Evolutionary conservation across 768 basidiomycete species (phyloP).

Genomic region (Cystoderma amianthinum): DNA sequence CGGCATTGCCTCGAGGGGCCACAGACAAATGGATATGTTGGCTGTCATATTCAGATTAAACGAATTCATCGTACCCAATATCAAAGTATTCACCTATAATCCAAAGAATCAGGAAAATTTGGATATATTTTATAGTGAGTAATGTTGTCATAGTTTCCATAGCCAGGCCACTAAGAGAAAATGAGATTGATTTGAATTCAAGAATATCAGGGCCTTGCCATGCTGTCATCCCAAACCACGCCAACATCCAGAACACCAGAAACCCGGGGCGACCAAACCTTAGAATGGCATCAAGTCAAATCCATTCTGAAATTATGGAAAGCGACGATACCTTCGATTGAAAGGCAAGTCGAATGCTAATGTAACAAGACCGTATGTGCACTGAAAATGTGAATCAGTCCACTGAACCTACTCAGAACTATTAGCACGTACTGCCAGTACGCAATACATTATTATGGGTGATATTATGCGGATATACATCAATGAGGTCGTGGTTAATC

Average conservation of each 20-base stretch:
- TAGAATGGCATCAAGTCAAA: not conserved
- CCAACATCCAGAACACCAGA: constrained; percentile 1
- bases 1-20: constrained; percentile 55
- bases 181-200: not conserved
- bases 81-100: constrained; percentile 44
- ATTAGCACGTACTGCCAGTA: not conserved
- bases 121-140: constrained; percentile 47
- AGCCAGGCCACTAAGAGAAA: constrained; percentile 44
- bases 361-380: not conserved
- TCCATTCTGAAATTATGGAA: not conserved
- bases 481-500: not conserved
- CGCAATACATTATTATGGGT: not conserved
- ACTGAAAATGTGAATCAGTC: not conserved
- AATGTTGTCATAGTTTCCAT: constrained; percentile 56
- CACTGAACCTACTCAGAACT: not conserved
- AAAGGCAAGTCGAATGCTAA: not conserved
- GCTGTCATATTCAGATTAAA: constrained; percentile 19
- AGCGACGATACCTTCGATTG: not conserved
- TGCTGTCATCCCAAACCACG: constrained; percentile 2
- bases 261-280: constrained; percentile 1
- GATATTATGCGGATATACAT: not conserved
- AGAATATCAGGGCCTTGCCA: not conserved
- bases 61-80: not conserved
- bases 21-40: constrained; percentile 55
- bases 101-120: constrained; percentile 64